A percentile compares a stretch with the other conserved stretches of the same genome.
Evolutionary conservation across 495 filamentous ascomycete genomes (phyloP).

Genomic region (Polyplosphaeria fusca): DNA sequence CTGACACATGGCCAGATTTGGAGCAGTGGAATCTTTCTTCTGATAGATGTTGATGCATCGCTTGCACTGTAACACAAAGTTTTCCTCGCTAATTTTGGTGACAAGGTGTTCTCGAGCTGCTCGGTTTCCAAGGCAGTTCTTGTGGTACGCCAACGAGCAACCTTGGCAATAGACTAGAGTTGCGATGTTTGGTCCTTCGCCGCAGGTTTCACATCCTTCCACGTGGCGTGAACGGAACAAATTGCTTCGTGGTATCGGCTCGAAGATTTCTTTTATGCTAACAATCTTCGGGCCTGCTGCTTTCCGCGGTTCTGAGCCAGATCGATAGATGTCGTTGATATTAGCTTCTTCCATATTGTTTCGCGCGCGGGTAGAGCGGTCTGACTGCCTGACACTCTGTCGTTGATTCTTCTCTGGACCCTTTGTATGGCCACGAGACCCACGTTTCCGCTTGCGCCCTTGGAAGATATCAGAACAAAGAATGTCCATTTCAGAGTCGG

Average conservation of each 20-base stretch:
- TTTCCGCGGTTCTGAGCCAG: slow-evolving; percentile 40
- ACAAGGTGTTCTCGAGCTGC: slow-evolving; percentile 78
- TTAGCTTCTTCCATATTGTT: slow-evolving; percentile 62
- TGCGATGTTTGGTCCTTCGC: slow-evolving; percentile 49
- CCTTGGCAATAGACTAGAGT: slow-evolving; percentile 83
- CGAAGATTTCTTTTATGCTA: slow-evolving; percentile 68
- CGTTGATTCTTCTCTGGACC: slow-evolving; percentile 17
- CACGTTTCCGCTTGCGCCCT: slow-evolving; percentile 24
- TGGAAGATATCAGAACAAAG: slow-evolving; percentile 23
- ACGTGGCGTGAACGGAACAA: slow-evolving; percentile 66
- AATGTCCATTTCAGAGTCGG: slow-evolving; percentile 20
- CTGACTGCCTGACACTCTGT: slow-evolving; percentile 35
- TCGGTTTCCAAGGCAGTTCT: slow-evolving; percentile 73
- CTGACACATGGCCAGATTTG: slow-evolving; percentile 67
- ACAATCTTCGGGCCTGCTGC: slow-evolving; percentile 50
- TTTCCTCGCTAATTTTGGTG: slow-evolving; percentile 74
- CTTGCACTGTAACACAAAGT: slow-evolving; percentile 87
- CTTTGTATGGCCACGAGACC: background rate
- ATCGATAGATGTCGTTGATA: slow-evolving; percentile 60
- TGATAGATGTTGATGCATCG: slow-evolving; percentile 68
- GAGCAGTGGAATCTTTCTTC: slow-evolving; percentile 64
- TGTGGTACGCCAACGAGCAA: slow-evolving; percentile 79
- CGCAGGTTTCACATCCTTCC: slow-evolving; percentile 69
- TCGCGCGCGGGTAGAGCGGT: slow-evolving; percentile 38
- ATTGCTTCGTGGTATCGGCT: slow-evolving; percentile 51